Evolutionary conservation across 202 grass and related monocot species (phyloP).

Genomic region (Musa balbisiana): DNA sequence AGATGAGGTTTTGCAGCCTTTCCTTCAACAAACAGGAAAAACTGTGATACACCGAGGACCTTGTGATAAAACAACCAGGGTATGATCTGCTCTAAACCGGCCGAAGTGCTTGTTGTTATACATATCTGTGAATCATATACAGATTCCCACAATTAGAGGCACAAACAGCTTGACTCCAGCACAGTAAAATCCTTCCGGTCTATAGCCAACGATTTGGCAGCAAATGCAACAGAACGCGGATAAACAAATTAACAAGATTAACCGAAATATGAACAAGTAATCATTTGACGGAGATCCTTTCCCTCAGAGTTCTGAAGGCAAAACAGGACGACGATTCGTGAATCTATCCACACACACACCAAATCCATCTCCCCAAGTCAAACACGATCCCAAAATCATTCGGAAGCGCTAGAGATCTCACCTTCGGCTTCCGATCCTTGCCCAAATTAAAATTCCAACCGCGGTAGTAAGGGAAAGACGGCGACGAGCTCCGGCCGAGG

Average conservation of each 20-base stretch:
- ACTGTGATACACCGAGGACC: slow-evolving; percentile 70
- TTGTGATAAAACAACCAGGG: slow-evolving; percentile 97
- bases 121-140: slow-evolving; percentile 41
- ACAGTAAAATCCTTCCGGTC: background rate
- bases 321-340: background rate
- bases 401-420: slow-evolving; percentile 2
- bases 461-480: slow-evolving; percentile 68
- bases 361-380: too few species aligned
- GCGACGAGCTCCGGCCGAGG: slow-evolving; percentile 27
- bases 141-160: background rate
- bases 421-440: slow-evolving; percentile 51
- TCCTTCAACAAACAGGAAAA: slow-evolving; percentile 90
- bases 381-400: background rate
- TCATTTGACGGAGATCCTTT: background rate
- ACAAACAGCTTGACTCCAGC: background rate
- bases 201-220: background rate
- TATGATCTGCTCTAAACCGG: slow-evolving; percentile 87
- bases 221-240: background rate
- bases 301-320: background rate
- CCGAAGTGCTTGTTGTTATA: slow-evolving; percentile 80
- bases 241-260: background rate
- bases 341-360: background rate
- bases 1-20: slow-evolving; percentile 70
- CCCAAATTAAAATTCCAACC: slow-evolving; percentile 66
- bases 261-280: too few species aligned